These are phyloP conservation scores for Peronospora farinosa DNA, from an alignment of 352 stramenopile genomes.

Conservation along the genomic window DNA sequence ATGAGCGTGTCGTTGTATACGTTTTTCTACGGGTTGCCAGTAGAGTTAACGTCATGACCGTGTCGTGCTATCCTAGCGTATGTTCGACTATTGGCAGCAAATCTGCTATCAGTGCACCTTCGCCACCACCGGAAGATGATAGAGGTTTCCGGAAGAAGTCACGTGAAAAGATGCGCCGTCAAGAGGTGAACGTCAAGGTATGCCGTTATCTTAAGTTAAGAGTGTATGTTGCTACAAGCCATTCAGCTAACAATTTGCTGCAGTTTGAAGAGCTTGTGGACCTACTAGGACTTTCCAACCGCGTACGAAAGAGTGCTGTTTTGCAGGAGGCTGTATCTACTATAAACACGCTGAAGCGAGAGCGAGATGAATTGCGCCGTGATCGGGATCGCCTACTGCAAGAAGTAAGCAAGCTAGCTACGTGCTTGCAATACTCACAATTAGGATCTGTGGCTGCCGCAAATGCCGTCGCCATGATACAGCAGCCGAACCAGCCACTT, in stretches of 20 bases:
- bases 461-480: conserved; percentile 39
- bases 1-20: conserved; percentile 23
- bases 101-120: conserved; percentile 17
- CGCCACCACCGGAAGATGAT: conserved; percentile 40
- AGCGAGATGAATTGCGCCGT: conserved; percentile 53
- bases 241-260: conserved; percentile 4
- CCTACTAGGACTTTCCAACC: conserved; percentile 61
- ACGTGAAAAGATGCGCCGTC: conserved; percentile 66
- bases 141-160: conserved; percentile 69
- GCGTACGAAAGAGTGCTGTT: conserved; percentile 68
- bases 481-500: conserved; percentile 27
- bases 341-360: conserved; percentile 57
- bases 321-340: conserved; percentile 59
- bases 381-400: conserved; percentile 59
- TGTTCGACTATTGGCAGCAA: conserved; percentile 42
- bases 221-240: neutral
- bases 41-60: conserved; percentile 34
- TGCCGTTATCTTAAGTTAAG: neutral
- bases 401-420: conserved; percentile 60
- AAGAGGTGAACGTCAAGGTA: conserved; percentile 79
- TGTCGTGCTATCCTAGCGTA: conserved; percentile 37
- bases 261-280: conserved; percentile 73
- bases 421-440: conserved; percentile 60
- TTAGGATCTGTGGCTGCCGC: conserved; percentile 42
- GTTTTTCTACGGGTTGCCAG: conserved; percentile 23